Conservation (phyloP, 2,329 filamentous ascomycete genomes). For the Cercospora berteroae region DNA sequence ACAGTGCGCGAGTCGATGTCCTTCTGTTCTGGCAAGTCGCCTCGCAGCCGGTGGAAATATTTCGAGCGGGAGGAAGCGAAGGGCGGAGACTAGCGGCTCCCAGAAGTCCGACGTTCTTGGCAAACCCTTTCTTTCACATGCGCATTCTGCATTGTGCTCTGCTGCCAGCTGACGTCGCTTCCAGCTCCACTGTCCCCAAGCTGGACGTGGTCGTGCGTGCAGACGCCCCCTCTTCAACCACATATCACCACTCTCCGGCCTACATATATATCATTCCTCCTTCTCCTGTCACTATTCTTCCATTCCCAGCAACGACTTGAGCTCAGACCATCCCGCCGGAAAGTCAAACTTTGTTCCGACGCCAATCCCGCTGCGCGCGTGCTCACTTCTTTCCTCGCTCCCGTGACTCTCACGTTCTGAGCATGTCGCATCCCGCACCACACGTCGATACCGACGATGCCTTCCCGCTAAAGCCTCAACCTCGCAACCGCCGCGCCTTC, state of each 20-base stretch:
- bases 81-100: background rate
- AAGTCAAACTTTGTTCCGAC: background rate
- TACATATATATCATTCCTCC: background rate
- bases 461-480: slow-evolving; percentile 48
- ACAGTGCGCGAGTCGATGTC: background rate
- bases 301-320: background rate
- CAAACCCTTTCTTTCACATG: slow-evolving; percentile 7
- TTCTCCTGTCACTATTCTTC: background rate
- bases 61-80: background rate
- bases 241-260: background rate
- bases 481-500: slow-evolving; percentile 71
- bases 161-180: slow-evolving; percentile 7
- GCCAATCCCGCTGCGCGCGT: slow-evolving; percentile 7
- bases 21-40: background rate
- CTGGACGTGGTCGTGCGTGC: background rate
- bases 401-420: background rate
- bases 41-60: background rate
- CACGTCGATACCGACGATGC: slow-evolving; percentile 29
- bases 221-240: slow-evolving; percentile 5
- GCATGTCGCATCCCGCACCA: slow-evolving; percentile 31
- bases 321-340: slow-evolving; percentile 2
- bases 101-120: background rate
- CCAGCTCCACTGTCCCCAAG: background rate
- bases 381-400: background rate
- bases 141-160: slow-evolving; percentile 4